Base-by-base conservation (phyloP, 1,284 basidiomycete genomes). In the Termitomyces sp. region DNA sequence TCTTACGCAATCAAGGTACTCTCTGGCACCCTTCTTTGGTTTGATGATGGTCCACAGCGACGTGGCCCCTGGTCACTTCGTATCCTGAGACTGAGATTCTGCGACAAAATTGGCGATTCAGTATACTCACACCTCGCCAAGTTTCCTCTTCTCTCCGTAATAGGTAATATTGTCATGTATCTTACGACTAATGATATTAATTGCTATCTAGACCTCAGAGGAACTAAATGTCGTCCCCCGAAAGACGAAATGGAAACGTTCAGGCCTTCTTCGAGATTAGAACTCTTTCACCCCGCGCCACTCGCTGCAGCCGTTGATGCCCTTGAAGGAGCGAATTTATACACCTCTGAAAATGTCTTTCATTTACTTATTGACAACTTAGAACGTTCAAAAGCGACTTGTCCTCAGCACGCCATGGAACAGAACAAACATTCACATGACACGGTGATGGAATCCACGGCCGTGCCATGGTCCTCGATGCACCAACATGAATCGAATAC, bases 11-110 rank as follows among this genome's bases (percentile, higher is more conserved):
- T 90, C 46, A 70, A 69, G 36, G 58, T 68, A 2, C 72, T 85
- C 15, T 66, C 76, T 2, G 63, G 68, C 5, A 73, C 72, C 5
- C 65, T 76, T 2, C 58, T 65, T 3, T 64, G 66, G 58, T 58
- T 63, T 33, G 63, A 70, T 30, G 59, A 65, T 30, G 50, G 36
- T 38, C 50, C 34, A 28, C 49, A 28, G 50, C 62, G 69, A 21
- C 68, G 69, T 28, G 84, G 83, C 0, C 83, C 82, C 3, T 83
- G 82, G 79, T 68, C 70, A 2, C 70, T 88, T 5, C 72, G 84
- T 7, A 75, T 86, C 26, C 71, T 86, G 28, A 67, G 73, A 42
- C 70, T 86, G 1, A 66, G 73, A 45, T 65, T 77, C 45, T 86
- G 83, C 62, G 63, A 60, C 41, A 66, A 67, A 5, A 66, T 86